Evolutionary conservation across 2,329 filamentous ascomycete species (phyloP).

Genomic region (Penicillium sp.): DNA sequence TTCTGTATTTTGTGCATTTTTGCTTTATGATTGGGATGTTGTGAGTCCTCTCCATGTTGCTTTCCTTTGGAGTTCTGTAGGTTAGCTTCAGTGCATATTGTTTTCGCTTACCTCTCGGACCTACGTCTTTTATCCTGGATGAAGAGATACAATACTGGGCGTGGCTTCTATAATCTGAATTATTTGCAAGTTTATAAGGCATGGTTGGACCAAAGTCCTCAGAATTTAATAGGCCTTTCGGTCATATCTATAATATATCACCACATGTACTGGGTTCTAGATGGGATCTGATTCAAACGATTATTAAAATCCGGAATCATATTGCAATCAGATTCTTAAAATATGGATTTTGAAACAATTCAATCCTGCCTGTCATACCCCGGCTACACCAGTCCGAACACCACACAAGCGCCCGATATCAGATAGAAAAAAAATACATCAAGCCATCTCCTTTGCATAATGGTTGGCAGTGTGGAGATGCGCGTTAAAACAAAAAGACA

Average conservation of each 20-base stretch:
- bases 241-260: neutral
- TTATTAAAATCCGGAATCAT: slow-evolving; percentile 2
- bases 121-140: neutral
- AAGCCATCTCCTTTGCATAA: neutral
- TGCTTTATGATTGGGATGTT: neutral
- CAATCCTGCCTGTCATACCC: slow-evolving; percentile 18
- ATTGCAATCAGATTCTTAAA: slow-evolving; percentile 5
- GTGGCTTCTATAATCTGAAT: neutral
- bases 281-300: neutral
- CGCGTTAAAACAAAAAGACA: neutral
- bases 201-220: neutral
- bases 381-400: slow-evolving; percentile 22
- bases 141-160: neutral
- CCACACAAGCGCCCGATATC: slow-evolving; percentile 27
- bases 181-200: neutral
- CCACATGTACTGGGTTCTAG: neutral
- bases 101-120: neutral
- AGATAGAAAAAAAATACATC: slow-evolving; percentile 10
- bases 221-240: neutral
- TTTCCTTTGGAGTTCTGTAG: neutral
- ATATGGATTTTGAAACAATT: slow-evolving; percentile 14
- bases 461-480: neutral
- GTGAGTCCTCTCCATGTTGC: neutral
- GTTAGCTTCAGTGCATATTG: neutral
- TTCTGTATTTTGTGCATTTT: neutral